phyloP scores from a whole-genome alignment of 345 rosid genomes.

The Eucalyptus cloeziana region DNA sequence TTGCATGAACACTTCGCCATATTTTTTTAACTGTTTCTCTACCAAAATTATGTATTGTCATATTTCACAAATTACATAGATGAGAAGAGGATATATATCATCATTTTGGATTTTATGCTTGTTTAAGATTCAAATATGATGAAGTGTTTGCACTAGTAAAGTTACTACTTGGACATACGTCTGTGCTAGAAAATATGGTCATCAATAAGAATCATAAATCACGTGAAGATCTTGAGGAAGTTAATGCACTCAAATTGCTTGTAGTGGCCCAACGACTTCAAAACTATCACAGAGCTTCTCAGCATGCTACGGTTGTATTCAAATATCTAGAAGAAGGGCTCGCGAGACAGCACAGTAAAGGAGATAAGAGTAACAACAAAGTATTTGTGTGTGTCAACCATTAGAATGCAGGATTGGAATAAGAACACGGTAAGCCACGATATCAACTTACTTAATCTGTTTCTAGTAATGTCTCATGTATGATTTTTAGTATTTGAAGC shows the following conservation, averaged over 20 bases:
- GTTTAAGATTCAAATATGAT: background rate
- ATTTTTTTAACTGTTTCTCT: accelerated
- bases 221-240: background rate
- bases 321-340: background rate
- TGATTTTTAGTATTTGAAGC: background rate
- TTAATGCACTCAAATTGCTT: background rate
- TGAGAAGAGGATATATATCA: too few species aligned
- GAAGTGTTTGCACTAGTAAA: accelerated
- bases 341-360: background rate
- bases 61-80: too few species aligned
- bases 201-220: background rate
- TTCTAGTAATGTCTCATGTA: background rate
- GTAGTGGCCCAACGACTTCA: background rate
- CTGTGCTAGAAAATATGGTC: background rate
- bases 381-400: background rate
- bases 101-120: background rate
- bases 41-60: too few species aligned
- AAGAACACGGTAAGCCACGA: background rate
- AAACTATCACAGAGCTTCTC: background rate
- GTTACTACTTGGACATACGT: background rate
- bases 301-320: background rate
- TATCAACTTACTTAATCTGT: background rate
- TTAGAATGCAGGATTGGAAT: background rate
- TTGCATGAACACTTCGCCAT: too few species aligned
- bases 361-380: background rate